phyloP scores from a whole-genome alignment of 345 rosid species.

The Gossypium turneri region DNA sequence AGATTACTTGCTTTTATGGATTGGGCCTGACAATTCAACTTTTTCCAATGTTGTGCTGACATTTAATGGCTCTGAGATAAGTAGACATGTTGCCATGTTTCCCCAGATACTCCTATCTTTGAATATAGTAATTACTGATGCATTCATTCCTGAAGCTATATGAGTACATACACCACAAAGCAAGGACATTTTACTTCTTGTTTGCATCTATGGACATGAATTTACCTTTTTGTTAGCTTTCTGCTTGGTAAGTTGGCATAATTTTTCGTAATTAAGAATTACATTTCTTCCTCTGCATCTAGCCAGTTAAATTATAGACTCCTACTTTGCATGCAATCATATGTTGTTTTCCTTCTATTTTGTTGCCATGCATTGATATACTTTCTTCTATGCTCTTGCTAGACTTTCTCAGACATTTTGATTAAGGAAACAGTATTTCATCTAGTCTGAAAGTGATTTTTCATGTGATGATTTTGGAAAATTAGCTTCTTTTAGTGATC shows the following conservation, averaged over 20 bases:
- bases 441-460: neutral
- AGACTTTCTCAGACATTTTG: neutral
- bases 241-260: neutral
- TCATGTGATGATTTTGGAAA: neutral
- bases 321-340: neutral
- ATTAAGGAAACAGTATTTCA: neutral
- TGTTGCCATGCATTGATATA: no score
- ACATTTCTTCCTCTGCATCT: neutral
- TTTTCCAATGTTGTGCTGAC: slow-evolving; percentile 76
- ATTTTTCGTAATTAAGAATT: neutral
- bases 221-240: neutral
- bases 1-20: slow-evolving; percentile 66
- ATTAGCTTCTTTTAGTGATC: neutral
- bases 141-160: neutral
- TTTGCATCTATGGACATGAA: neutral
- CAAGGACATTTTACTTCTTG: neutral
- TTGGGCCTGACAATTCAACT: slow-evolving; percentile 75
- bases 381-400: neutral
- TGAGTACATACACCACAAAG: neutral
- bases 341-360: neutral
- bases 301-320: neutral
- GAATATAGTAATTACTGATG: neutral
- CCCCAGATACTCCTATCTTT: neutral
- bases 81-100: slow-evolving; percentile 32
- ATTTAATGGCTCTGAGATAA: slow-evolving; percentile 78